phyloP scores from a whole-genome alignment of 78 protist species.

The Bodo saltans region DNA sequence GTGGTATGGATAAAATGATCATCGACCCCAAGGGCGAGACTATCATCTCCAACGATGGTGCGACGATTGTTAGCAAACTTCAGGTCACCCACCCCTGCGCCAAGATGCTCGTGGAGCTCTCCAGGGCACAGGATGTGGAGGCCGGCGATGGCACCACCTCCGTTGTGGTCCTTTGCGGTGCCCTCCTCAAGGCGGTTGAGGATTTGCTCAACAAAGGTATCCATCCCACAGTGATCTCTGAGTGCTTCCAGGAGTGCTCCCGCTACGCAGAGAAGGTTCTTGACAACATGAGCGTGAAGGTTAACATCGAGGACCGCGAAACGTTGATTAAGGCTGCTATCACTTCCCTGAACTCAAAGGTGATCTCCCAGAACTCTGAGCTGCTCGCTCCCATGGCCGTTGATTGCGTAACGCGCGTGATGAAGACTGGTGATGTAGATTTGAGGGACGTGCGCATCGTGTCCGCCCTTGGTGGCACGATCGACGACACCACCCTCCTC shows the following conservation, averaged over 20 bases:
- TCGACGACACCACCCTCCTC: conserved; percentile 95
- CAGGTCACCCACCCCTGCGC: conserved; percentile 94
- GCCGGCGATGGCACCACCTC: conserved; percentile 99
- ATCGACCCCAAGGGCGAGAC: conserved; percentile 74
- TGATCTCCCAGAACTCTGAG: conserved; percentile 87
- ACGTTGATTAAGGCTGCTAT: conserved; percentile 78
- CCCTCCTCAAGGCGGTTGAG: conserved; percentile 64
- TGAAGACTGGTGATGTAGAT: conserved; percentile 64
- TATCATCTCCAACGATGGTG: conserved; percentile 98
- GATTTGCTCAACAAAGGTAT: conserved; percentile 59
- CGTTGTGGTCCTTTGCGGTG: conserved; percentile 95
- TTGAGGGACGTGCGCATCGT: conserved; percentile 47
- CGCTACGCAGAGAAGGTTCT: conserved; percentile 66
- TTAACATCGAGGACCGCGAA: conserved; percentile 82
- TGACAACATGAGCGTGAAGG: conserved; percentile 65
- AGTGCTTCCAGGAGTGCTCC: conserved; percentile 64
- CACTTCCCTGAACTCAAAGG: conserved; percentile 96
- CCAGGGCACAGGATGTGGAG: conserved; percentile 97
- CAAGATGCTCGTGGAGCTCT: conserved; percentile 94
- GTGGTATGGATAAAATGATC: conserved; percentile 99
- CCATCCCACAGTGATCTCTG: conserved; percentile 90
- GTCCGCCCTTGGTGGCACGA: conserved; percentile 89
- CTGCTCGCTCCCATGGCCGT: conserved; percentile 96
- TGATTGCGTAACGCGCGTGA: conserved; percentile 86
- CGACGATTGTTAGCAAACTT: conserved; percentile 89